Percentiles rank a stretch among this genome's conserved stretches.
Conservation (phyloP, 257 asterid species). For the Thymus quinquecostatus region DNA sequence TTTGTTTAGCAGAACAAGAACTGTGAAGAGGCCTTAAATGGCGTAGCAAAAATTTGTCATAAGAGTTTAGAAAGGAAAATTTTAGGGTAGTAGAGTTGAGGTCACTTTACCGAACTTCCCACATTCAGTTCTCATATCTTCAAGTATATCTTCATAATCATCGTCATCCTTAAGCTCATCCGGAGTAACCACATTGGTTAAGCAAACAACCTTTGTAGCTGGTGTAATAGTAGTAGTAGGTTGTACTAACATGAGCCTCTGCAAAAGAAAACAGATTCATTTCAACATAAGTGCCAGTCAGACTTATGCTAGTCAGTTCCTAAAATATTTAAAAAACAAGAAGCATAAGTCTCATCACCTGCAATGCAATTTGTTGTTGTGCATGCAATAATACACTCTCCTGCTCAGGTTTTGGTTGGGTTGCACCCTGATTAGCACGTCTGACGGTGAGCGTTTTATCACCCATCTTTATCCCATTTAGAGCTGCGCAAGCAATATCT, state of each 20-base stretch:
- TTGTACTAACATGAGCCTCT: conserved; percentile 72
- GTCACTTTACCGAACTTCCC: conserved; percentile 59
- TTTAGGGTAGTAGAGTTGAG: not conserved
- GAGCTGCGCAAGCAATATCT: conserved; percentile 98
- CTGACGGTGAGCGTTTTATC: conserved; percentile 96
- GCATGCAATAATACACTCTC: conserved; percentile 88
- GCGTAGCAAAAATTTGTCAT: not conserved
- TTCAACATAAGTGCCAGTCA: not conserved
- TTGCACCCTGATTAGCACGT: conserved; percentile 91
- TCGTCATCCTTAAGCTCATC: conserved; percentile 80
- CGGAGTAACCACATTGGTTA: conserved; percentile 64
- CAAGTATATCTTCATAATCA: conserved; percentile 82
- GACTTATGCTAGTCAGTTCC: not conserved
- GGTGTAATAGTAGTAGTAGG: conserved; percentile 39
- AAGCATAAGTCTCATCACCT: conserved; percentile 47
- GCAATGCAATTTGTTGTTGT: conserved; percentile 94
- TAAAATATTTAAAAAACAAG: not conserved
- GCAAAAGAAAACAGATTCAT: conserved; percentile 32
- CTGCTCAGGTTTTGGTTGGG: conserved; percentile 95
- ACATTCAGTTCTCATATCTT: conserved; percentile 90
- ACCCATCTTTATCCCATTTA: conserved; percentile 98
- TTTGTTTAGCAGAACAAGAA: too few species aligned
- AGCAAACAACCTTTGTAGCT: conserved; percentile 84
- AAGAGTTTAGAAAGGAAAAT: not conserved
- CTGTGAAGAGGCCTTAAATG: not conserved